phyloP scores from a whole-genome alignment of 23 red algal species.

The Gracilariopsis chorda region DNA sequence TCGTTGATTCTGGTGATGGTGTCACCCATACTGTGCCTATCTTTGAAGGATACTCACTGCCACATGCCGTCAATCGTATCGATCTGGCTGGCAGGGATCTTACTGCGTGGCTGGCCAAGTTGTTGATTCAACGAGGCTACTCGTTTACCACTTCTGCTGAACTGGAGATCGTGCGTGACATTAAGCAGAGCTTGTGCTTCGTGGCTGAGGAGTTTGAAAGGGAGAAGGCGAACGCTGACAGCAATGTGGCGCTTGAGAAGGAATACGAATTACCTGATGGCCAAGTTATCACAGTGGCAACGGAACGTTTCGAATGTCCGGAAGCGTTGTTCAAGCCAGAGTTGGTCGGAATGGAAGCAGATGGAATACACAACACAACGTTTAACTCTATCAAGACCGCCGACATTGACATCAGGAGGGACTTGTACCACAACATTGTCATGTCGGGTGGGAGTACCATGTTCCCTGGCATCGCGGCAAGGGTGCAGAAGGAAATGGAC shows the following conservation, averaged over 20 bases:
- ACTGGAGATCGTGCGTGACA: constrained; percentile 99
- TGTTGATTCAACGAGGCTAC: constrained; percentile 91
- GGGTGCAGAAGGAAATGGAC: constrained; percentile 85
- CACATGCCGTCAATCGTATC: constrained; percentile 94
- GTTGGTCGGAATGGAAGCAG: constrained; percentile 78
- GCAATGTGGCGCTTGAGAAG: constrained; percentile 89
- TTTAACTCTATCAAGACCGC: constrained; percentile 97
- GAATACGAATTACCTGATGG: constrained; percentile 99
- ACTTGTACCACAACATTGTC: constrained; percentile 96
- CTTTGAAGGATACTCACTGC: constrained; percentile 98
- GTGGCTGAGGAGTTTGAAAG: constrained; percentile 95
- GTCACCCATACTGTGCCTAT: constrained; percentile 99
- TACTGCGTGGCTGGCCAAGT: constrained; percentile 87
- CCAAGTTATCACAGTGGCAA: constrained; percentile 92
- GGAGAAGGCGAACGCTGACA: constrained; percentile 68
- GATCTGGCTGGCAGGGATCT: constrained; percentile 95
- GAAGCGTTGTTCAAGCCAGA: constrained; percentile 99
- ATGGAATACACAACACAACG: constrained; percentile 89
- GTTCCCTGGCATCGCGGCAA: constrained; percentile 86
- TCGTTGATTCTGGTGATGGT: constrained; percentile 97
- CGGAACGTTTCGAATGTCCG: constrained; percentile 95
- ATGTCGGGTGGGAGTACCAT: constrained; percentile 96
- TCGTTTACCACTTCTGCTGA: constrained; percentile 98
- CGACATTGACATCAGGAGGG: constrained; percentile 99
- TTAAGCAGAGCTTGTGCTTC: constrained; percentile 95